Evolutionary conservation across 169 alveolate species (phyloP), one percentile per base, ranked within the genome.

Genomic region (Eimeria zaria): DNA sequence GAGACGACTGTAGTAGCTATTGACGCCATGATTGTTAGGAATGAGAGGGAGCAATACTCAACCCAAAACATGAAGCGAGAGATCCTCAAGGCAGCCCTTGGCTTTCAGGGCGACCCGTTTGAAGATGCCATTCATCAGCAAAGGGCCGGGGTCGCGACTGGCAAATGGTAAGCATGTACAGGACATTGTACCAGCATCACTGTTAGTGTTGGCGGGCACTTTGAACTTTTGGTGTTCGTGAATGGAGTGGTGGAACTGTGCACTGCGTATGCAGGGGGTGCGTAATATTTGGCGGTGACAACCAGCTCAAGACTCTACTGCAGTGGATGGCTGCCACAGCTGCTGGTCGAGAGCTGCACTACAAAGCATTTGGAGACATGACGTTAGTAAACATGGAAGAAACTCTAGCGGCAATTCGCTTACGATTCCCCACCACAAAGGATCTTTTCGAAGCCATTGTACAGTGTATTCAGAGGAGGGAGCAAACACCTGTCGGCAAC

Each of bases 31-130:
- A 30, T 78, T n/a, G 88, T 78, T 48, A 44, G 30, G 64, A 78
- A 78, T 30, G 67, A 44, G 14, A 78, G 64, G 60, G 53, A 73
- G 71, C 96, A 91, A 36, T 91, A 55, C 76, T 36, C 74, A 8
- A 48, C 8, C 41, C 67, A 36, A 27, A 73, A 12, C 62, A 64
- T 91, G 91, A 39, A 91, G 58, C 36, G 96, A 24, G 96, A 91
- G 83, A 30, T 91, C 71, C 53, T 91, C 39, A 91, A 91, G 71
- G 96, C 96, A 18, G 81, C 80, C 18, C 64, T 91, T 18, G 96
- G 96, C 78, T 91, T 91, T 53, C 83, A 91, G 60, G 96, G 96
- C 9, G 96, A 91, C 96, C 96, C 96, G 20, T 91, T 33, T 48
- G 96, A 91, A 39, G 83, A 41, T 30, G 60, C 33, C 44, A 55